Evolutionary conservation across 352 stramenopile genomes (phyloP), one percentile per base, ranked within the genome.

Genomic region (Globisporangium ultimum): DNA sequence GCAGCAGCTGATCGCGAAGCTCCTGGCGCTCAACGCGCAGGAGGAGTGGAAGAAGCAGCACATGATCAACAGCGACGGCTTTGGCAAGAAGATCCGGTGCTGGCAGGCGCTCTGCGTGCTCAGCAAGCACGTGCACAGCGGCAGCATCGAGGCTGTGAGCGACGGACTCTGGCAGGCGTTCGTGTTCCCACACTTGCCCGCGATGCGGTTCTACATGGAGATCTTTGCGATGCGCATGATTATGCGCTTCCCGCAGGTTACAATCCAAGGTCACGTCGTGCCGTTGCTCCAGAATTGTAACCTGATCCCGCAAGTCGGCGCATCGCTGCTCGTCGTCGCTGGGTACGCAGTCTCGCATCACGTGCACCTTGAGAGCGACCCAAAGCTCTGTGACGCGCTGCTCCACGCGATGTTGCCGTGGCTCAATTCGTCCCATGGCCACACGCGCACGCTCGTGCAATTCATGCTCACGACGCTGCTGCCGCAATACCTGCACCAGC

Each of bases 21-120:
- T 91, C 17, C 46, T 94, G 11, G 53, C 63, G 46, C 70, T 84
- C n/a, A 84, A 90, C 22, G 63, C 78, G 45, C 76, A 64, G 6
- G 71, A 75, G 3, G 85, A 92, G 20, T 84, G 71, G 71, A 62
- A 78, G n/a, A 89, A 84, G 69, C 82, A 87, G 57, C 81, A 92
- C 56, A 95, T 95, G 85, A 64, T 93, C 40, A 88, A 93, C 68
- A 92, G 81, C 53, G 79, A 92, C 45, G 80, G 76, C 17, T 95
- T 93, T 66, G 85, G 85, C 9, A 71, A 78, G 51, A 82, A 92
- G 24, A 48, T 95, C 22, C 81, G 85, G 18, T 84, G 78, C 32
- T 93, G 83, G 85, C 85, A 95, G 69, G 76, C 81, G 28, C 59
- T 95, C 14, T 92, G 81, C 36, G 74, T 95, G 22, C 63, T 95